phyloP scores from a whole-genome alignment of 2,329 filamentous ascomycete genomes.

The Dissoconium aciculare region DNA sequence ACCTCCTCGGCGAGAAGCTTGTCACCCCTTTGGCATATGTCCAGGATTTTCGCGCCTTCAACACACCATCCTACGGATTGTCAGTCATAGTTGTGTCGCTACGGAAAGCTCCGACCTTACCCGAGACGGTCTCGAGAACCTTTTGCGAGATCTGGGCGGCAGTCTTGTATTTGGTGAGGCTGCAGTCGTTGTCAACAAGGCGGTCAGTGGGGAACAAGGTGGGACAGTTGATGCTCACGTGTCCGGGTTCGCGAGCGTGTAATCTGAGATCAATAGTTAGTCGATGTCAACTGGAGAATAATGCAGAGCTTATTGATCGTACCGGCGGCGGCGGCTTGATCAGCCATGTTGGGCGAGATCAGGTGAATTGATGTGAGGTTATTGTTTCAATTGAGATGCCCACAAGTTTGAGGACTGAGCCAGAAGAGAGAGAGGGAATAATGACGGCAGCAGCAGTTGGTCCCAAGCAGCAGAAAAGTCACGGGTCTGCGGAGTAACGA shows the following conservation, averaged over 20 bases:
- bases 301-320: too few species aligned
- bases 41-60: slow-evolving; percentile 81
- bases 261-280: slow-evolving; percentile 17
- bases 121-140: slow-evolving; percentile 70
- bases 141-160: slow-evolving; percentile 91
- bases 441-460: too few species aligned
- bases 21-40: slow-evolving; percentile 91
- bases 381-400: too few species aligned
- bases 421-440: too few species aligned
- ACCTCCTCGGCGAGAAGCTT: slow-evolving; percentile 88
- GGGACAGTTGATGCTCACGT: slow-evolving; percentile 17
- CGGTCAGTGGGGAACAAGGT: slow-evolving; percentile 67
- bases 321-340: too few species aligned
- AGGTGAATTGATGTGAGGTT: too few species aligned
- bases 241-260: slow-evolving; percentile 25
- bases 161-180: slow-evolving; percentile 97
- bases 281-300: too few species aligned
- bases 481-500: too few species aligned
- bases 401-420: too few species aligned
- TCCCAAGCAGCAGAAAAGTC: too few species aligned
- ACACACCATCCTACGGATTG: slow-evolving; percentile 45
- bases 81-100: slow-evolving; percentile 10
- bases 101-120: slow-evolving; percentile 25
- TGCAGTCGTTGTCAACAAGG: slow-evolving; percentile 54
- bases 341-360: too few species aligned